These are phyloP conservation scores for Salix udensis DNA, from an alignment of 345 rosid species.

Conservation along the genomic window DNA sequence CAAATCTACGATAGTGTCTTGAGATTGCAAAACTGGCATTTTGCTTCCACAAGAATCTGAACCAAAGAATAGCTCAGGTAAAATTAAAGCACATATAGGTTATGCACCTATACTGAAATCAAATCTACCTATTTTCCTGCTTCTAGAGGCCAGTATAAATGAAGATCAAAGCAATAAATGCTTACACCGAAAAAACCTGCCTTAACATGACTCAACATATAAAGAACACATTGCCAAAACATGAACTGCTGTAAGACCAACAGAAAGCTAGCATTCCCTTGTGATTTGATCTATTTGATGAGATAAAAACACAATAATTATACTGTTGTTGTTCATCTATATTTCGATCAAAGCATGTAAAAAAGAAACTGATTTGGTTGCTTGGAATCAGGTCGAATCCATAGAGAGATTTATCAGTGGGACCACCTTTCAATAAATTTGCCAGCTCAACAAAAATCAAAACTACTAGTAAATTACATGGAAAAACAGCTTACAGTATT, in stretches of 20 bases:
- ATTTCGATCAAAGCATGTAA: too few species aligned
- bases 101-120: not conserved
- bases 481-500: not conserved
- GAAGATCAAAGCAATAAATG: not conserved
- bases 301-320: too few species aligned
- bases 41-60: constrained; percentile 77
- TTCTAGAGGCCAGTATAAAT: not conserved
- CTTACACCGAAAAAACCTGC: not conserved
- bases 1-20: constrained; percentile 79
- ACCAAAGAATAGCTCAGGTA: not conserved
- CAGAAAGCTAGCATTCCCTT: not conserved
- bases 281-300: not conserved
- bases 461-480: not conserved
- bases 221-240: not conserved
- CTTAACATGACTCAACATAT: not conserved
- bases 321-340: too few species aligned
- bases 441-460: not conserved
- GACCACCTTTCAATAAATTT: too few species aligned
- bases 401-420: too few species aligned
- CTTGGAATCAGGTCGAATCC: too few species aligned
- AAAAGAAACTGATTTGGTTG: too few species aligned
- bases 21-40: constrained; percentile 78
- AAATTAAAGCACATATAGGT: not conserved
- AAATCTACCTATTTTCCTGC: not conserved
- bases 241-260: not conserved